Evolutionary conservation across 345 rosid species (phyloP).

Genomic region (Cochlearia excelsa): DNA sequence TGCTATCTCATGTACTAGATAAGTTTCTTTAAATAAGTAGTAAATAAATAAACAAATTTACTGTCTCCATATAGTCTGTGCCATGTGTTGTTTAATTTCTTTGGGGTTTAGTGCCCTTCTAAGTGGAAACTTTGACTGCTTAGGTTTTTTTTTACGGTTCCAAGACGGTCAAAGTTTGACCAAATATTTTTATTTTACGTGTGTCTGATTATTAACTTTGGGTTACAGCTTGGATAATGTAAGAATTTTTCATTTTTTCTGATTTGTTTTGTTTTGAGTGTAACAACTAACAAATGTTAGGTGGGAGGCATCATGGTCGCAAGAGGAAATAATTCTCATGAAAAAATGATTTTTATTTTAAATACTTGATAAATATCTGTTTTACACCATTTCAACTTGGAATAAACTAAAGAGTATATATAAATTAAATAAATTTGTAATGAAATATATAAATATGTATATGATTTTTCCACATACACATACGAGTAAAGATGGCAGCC

Average conservation of each 20-base stretch:
- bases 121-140: slow-evolving; percentile 39
- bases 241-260: background rate
- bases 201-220: slow-evolving; percentile 27
- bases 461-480: background rate
- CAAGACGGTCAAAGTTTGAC: slow-evolving; percentile 40
- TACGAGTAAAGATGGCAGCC: slow-evolving; percentile 5
- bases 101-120: slow-evolving; percentile 39
- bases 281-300: slow-evolving; percentile 33
- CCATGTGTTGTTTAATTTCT: slow-evolving; percentile 17
- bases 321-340: background rate
- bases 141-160: slow-evolving; percentile 24
- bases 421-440: background rate
- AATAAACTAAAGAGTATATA: no score
- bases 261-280: background rate
- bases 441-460: background rate
- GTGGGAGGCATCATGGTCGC: slow-evolving; percentile 32
- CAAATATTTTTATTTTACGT: slow-evolving; percentile 27
- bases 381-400: background rate
- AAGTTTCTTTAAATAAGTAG: slow-evolving; percentile 14
- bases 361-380: background rate
- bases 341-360: background rate
- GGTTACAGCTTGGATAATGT: slow-evolving; percentile 28
- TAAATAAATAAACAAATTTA: slow-evolving; percentile 19
- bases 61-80: slow-evolving; percentile 22
- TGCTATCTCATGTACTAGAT: background rate